Evolutionary conservation across 2,329 filamentous ascomycete genomes (phyloP), one percentile per base, ranked within the genome.

Genomic region (Xylariaceae sp.): DNA sequence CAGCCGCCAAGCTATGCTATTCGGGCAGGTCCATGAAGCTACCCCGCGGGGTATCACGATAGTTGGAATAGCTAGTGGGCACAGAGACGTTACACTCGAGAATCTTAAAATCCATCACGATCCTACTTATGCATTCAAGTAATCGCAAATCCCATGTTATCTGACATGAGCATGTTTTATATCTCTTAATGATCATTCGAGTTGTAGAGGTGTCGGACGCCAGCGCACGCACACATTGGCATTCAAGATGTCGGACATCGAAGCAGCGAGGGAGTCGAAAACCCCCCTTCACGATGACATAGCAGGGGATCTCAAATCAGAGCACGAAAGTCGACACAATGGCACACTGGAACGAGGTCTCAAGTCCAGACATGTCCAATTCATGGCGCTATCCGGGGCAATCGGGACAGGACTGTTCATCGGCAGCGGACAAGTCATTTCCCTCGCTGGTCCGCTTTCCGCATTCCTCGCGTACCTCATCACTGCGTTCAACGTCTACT

Each of bases 361-460:
- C 53, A 72, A 72, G 48, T 68, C 71, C 22, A 52, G 56, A 2
- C 56, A 58, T 52, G 73, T 76, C 18, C 73, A 76, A 56, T 71
- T 76, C 49, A 76, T 76, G 71, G 73, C 73, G 36, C 74, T 76
- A 14, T 74, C 71, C 38, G 74, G 74, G 42, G 71, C 71, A 33
- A 75, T 75, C 36, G 71, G 72, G 14, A 74, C 71, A 1, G 72
- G 73, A 1, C 65, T 75, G 11, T 75, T 75, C 52, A 62, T 75
- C 33, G 71, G 71, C 27, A 73, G 67, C 45, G 72, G 72, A 3
- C 71, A 71, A 50, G 68, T 71, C 5, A 58, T 75, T 3, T 73
- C 68, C 11, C 63, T 74, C 1, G 70, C 71, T 0, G 72, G 72
- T 0, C 71, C 72, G 12, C 55, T 73, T 3, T 71, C 69, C 5